Evolutionary conservation across 1,284 basidiomycete species (phyloP).

Genomic region (Farysia itapuensis): DNA sequence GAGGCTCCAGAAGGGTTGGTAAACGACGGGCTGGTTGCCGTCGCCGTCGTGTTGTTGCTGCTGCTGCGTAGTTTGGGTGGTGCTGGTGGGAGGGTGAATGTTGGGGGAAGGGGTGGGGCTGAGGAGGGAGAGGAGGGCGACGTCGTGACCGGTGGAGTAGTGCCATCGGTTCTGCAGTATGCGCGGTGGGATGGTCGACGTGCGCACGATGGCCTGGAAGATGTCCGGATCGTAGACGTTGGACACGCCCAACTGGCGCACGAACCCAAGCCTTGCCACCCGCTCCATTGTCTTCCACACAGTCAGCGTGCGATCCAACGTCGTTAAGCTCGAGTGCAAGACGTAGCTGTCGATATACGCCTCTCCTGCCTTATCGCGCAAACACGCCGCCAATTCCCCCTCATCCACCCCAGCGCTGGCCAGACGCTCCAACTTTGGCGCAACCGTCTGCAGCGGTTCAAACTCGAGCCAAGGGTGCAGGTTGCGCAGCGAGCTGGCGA

Average conservation of each 20-base stretch:
- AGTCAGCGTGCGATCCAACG: constrained; percentile 45
- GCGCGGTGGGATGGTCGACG: constrained; percentile 28
- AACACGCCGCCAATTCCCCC: constrained; percentile 9
- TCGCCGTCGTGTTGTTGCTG: not conserved
- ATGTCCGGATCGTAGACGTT: constrained; percentile 56
- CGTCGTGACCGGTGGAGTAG: constrained; percentile 53
- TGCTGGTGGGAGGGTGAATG: no score
- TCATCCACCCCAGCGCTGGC: not conserved
- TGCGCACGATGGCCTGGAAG: constrained; percentile 33
- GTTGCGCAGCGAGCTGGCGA: constrained; percentile 26
- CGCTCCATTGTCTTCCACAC: constrained; percentile 53
- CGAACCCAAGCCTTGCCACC: constrained; percentile 44
- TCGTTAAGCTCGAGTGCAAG: constrained; percentile 47
- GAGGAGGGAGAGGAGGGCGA: constrained; percentile 48
- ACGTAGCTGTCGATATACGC: constrained; percentile 54
- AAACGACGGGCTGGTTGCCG: constrained; percentile 16
- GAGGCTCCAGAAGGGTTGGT: constrained; percentile 57
- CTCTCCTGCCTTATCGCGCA: constrained; percentile 16
- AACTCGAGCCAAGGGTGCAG: constrained; percentile 40
- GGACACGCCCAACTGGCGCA: constrained; percentile 45
- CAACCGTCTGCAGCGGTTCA: constrained; percentile 9
- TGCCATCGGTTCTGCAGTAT: constrained; percentile 58
- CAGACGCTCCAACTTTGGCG: constrained; percentile 4
- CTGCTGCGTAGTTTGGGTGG: no score
- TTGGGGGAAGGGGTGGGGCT: constrained; percentile 48